Evolutionary conservation across 345 rosid genomes (phyloP).

Genomic region (Citrus medica): DNA sequence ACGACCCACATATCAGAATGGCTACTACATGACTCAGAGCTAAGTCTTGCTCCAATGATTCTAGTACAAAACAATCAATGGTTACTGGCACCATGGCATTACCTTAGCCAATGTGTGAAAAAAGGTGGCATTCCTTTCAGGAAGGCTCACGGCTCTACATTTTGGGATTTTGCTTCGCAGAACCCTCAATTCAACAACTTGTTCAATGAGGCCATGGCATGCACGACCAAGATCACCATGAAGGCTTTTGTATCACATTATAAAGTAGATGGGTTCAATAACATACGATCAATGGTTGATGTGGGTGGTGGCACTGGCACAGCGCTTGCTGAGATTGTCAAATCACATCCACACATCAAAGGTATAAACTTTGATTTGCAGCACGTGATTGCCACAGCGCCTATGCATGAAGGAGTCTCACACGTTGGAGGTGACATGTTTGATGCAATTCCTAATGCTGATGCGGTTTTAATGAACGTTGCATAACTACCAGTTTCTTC

Average conservation of each 20-base stretch:
- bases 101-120: background rate
- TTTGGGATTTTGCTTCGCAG: slow-evolving; percentile 1
- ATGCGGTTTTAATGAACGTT: no score
- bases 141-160: background rate
- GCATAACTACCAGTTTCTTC: no score
- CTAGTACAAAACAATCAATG: background rate
- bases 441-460: no score
- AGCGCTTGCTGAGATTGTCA: no score
- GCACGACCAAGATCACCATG: slow-evolving; percentile 1
- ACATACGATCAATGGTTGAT: no score
- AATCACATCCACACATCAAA: no score
- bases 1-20: background rate
- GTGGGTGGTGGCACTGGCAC: no score
- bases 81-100: background rate
- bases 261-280: slow-evolving; percentile 5
- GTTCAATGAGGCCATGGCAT: slow-evolving; percentile 8
- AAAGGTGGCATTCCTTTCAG: background rate
- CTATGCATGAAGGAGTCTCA: no score
- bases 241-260: background rate
- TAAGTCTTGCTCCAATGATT: background rate
- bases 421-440: no score
- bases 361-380: no score
- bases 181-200: background rate
- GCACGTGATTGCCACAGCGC: no score
- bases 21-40: background rate